These are phyloP conservation scores for Symbiodinium pilosum DNA, from an alignment of 73 alveolate genomes.

Conservation along the genomic window DNA sequence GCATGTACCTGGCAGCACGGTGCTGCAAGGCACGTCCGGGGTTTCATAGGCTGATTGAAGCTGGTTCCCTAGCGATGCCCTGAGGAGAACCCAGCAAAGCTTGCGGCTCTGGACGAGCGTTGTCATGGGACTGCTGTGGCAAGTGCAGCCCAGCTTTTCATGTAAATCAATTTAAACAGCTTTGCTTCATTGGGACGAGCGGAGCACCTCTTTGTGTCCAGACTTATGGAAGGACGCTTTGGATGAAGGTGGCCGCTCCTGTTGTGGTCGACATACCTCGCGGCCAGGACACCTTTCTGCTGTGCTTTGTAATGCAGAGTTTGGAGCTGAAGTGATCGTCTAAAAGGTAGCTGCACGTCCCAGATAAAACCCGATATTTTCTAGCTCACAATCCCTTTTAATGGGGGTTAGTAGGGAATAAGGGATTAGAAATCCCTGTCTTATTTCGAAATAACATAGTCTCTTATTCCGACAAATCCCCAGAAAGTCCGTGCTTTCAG, in stretches of 20 bases:
- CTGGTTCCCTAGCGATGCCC: not conserved
- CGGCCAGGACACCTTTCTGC: conserved; percentile 61
- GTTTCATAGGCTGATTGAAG: not conserved
- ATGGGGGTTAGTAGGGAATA: too few species aligned
- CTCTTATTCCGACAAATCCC: too few species aligned
- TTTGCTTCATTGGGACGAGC: not conserved
- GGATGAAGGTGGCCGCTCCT: conserved; percentile 50
- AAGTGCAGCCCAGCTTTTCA: too few species aligned
- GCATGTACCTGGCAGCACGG: conserved; percentile 11
- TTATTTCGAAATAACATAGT: too few species aligned
- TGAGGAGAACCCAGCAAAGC: not conserved
- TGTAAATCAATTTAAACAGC: too few species aligned
- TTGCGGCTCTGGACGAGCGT: conserved; percentile 47
- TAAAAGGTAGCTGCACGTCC: too few species aligned
- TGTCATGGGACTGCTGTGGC: conserved; percentile 14
- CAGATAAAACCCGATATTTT: too few species aligned
- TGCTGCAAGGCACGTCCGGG: not conserved
- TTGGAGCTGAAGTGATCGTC: too few species aligned
- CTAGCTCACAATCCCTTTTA: too few species aligned
- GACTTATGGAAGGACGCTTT: conserved; percentile 35
- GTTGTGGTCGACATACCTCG: conserved; percentile 68
- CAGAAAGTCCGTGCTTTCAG: too few species aligned
- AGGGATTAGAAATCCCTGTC: too few species aligned
- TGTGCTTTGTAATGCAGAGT: too few species aligned
- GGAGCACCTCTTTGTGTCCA: not conserved